A percentile compares a stretch with the other conserved stretches of the same genome.
These are phyloP conservation scores for Solanum chaucha DNA, from an alignment of 257 asterid genomes.

Conservation along the genomic window DNA sequence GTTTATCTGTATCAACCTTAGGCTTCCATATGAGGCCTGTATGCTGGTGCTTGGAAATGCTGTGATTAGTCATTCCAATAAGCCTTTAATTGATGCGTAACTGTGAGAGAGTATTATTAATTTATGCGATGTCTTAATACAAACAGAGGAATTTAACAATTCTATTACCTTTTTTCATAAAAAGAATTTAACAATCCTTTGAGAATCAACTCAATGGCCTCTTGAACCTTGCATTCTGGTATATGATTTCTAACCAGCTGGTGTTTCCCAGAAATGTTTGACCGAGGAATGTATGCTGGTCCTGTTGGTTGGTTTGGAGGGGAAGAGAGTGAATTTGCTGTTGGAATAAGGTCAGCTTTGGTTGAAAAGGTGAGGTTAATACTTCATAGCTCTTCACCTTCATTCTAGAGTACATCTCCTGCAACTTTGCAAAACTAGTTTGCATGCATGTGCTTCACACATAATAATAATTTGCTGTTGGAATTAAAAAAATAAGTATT, in stretches of 20 bases:
- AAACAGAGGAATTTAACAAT: neutral
- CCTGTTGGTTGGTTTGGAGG: constrained; percentile 99
- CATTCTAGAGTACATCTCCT: neutral
- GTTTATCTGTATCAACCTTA: neutral
- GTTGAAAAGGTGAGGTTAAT: constrained; percentile 63
- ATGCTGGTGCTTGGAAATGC: neutral
- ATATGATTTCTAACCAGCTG: neutral
- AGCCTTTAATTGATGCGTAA: neutral
- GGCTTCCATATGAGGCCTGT: neutral
- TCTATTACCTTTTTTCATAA: neutral
- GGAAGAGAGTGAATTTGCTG: constrained; percentile 89
- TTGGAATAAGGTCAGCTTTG: constrained; percentile 94
- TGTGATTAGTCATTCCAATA: neutral
- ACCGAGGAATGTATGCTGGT: constrained; percentile 98
- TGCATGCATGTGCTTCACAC: neutral
- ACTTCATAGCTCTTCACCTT: neutral
- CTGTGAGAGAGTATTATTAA: neutral
- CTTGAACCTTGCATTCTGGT: neutral
- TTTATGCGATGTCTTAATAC: neutral
- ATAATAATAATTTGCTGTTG: neutral
- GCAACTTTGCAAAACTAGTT: neutral
- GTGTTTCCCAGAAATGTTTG: constrained; percentile 63
- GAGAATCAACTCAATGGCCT: neutral
- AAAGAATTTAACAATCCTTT: neutral
- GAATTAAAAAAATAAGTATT: neutral